Percentiles rank a stretch among this genome's conserved stretches.
Evolutionary conservation across 768 basidiomycete genomes (phyloP).

Genomic region (Podaxis mareebaensis): DNA sequence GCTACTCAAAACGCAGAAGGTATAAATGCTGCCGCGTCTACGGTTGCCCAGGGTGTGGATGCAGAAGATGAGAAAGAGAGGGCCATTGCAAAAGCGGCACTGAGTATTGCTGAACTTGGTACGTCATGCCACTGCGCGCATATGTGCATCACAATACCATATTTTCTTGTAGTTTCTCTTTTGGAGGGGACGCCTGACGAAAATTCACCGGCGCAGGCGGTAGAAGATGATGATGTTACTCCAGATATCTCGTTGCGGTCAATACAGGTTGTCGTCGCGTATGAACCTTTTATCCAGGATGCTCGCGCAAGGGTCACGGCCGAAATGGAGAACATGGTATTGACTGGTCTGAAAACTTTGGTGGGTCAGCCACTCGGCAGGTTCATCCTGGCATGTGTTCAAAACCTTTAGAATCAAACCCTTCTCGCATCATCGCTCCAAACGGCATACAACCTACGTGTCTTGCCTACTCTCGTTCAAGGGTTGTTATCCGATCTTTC

Average conservation of each 20-base stretch:
- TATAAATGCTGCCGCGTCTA: conserved; percentile 18
- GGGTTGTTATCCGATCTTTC: conserved; percentile 78
- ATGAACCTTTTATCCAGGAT: conserved; percentile 72
- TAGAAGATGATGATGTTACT: conserved; percentile 17
- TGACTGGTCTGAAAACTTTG: conserved; percentile 72
- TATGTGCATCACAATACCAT: conserved; percentile 10
- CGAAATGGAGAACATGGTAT: conserved; percentile 92
- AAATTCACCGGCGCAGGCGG: background rate
- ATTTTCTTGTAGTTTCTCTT: conserved; percentile 41
- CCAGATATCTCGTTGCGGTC: conserved; percentile 61
- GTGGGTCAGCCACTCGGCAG: conserved; percentile 44
- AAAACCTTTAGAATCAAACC: conserved; percentile 71
- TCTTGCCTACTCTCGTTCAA: conserved; percentile 81
- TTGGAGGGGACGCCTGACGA: conserved; percentile 42
- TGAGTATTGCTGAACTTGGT: conserved; percentile 92
- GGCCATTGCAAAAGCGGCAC: conserved; percentile 89
- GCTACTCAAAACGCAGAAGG: conserved; percentile 23
- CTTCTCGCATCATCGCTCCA: conserved; percentile 91
- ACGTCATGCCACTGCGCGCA: conserved; percentile 27
- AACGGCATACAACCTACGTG: conserved; percentile 90
- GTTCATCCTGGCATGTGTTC: conserved; percentile 4
- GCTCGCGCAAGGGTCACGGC: conserved; percentile 68
- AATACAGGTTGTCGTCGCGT: conserved; percentile 67
- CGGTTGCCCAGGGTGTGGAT: conserved; percentile 32
- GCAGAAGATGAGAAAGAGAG: conserved; percentile 82